Evolutionary conservation across 768 basidiomycete species (phyloP).

Genomic region (Rhodotorula taiwanensis): DNA sequence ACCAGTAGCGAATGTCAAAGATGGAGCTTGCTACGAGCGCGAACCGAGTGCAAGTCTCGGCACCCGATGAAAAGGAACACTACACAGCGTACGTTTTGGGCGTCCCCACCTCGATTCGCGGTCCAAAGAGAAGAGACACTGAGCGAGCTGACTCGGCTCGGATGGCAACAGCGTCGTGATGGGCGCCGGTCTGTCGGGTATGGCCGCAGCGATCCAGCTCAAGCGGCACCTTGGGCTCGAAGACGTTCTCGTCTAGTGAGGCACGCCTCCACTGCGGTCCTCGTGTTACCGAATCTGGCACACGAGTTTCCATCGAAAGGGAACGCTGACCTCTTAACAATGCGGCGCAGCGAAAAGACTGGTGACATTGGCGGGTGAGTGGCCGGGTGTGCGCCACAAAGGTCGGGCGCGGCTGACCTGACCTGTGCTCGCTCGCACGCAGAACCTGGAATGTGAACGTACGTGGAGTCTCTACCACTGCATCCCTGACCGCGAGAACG

Average conservation of each 20-base stretch:
- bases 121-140: background rate
- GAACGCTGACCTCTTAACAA: background rate
- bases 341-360: slow-evolving; percentile 2
- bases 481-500: background rate
- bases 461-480: background rate
- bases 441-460: slow-evolving; percentile 16
- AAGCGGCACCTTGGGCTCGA: slow-evolving; percentile 33
- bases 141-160: background rate
- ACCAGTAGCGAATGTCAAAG: too few species aligned
- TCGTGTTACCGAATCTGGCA: background rate
- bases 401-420: background rate
- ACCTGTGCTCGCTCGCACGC: background rate
- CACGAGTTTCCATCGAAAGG: background rate
- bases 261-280: background rate
- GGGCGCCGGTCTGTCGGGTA: slow-evolving; percentile 39
- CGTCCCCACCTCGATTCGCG: background rate
- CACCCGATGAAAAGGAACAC: slow-evolving; percentile 20
- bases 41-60: slow-evolving; percentile 10
- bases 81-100: slow-evolving; percentile 5
- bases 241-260: slow-evolving; percentile 38
- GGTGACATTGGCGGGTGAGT: slow-evolving; percentile 10
- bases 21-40: too few species aligned
- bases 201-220: slow-evolving; percentile 38
- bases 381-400: background rate
- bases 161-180: slow-evolving; percentile 27